A percentile compares a stretch with the other conserved stretches of the same genome.
Conservation (phyloP, 73 alveolate species). For the Tetrahymena thermophila region DNA sequence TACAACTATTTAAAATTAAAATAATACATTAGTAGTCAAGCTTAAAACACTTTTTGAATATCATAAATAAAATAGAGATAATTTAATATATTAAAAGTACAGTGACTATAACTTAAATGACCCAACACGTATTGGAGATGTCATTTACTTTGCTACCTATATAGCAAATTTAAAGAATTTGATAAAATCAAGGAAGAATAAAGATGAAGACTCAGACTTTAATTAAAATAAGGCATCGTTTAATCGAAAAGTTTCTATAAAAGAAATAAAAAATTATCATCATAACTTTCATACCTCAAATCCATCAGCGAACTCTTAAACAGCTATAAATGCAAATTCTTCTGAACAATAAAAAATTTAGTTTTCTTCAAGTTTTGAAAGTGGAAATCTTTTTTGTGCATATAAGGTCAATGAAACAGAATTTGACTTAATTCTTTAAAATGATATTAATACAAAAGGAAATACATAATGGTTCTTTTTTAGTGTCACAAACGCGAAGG, state of each 20-base stretch:
- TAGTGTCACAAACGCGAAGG: conserved; percentile 38
- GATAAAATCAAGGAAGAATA: background rate
- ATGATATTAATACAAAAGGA: conserved; percentile 59
- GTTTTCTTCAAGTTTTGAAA: conserved; percentile 45
- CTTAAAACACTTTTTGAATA: background rate
- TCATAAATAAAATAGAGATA: background rate
- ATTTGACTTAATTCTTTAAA: conserved; percentile 48
- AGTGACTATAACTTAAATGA: background rate
- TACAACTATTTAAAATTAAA: background rate
- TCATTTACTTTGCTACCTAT: background rate
- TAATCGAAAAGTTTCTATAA: background rate
- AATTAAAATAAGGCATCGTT: background rate
- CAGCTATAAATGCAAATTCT: background rate
- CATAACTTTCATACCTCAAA: background rate
- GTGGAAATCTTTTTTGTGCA: conserved; percentile 59
- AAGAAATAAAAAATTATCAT: background rate
- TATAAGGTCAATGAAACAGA: conserved; percentile 27
- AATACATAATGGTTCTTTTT: conserved; percentile 55
- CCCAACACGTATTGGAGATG: background rate
- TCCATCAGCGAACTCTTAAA: background rate
- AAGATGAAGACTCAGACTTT: background rate
- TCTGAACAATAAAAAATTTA: background rate
- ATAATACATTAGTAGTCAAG: background rate
- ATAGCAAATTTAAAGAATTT: background rate
- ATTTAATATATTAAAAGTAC: background rate